Percentiles rank a stretch among this genome's conserved stretches.
Evolutionary conservation across 2,329 filamentous ascomycete genomes (phyloP).

Genomic region (Penicillium rolfsii): DNA sequence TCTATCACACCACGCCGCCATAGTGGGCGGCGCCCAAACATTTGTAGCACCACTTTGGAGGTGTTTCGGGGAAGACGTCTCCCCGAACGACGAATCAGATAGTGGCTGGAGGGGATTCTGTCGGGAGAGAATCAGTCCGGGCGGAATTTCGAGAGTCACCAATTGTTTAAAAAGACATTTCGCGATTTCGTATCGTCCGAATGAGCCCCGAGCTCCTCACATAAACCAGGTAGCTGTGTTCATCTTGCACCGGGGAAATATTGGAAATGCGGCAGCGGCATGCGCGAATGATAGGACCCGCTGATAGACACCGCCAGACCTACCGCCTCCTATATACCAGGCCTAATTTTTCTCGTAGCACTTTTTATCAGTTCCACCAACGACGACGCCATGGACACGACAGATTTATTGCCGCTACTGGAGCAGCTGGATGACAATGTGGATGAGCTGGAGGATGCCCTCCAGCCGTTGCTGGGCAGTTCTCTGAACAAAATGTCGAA

Average conservation of each 20-base stretch:
- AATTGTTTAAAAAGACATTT: background rate
- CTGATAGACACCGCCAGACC: slow-evolving; percentile 22
- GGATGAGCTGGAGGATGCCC: slow-evolving; percentile 72
- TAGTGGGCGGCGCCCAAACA: slow-evolving; percentile 38
- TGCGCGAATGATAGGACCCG: slow-evolving; percentile 14
- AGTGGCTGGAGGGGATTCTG: background rate
- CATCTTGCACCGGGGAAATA: slow-evolving; percentile 4
- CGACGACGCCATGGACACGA: slow-evolving; percentile 52
- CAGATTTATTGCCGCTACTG: slow-evolving; percentile 68
- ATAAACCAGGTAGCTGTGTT: background rate
- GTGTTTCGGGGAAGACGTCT: slow-evolving; percentile 21
- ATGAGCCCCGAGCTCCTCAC: background rate
- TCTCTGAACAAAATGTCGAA: slow-evolving; percentile 69
- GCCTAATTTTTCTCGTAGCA: slow-evolving; percentile 27
- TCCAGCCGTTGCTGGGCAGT: slow-evolving; percentile 72
- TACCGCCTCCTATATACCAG: slow-evolving; percentile 27
- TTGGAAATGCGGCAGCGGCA: slow-evolving; percentile 10
- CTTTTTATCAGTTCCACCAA: slow-evolving; percentile 15
- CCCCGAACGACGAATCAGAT: slow-evolving; percentile 14
- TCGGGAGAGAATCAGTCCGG: background rate
- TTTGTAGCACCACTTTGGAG: slow-evolving; percentile 42
- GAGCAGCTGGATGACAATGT: slow-evolving; percentile 77
- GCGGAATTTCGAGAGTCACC: background rate
- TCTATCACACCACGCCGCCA: slow-evolving; percentile 33
- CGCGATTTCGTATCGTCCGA: background rate